Conservation (phyloP, 805 yeast species). For the Candida mattraensis region DNA sequence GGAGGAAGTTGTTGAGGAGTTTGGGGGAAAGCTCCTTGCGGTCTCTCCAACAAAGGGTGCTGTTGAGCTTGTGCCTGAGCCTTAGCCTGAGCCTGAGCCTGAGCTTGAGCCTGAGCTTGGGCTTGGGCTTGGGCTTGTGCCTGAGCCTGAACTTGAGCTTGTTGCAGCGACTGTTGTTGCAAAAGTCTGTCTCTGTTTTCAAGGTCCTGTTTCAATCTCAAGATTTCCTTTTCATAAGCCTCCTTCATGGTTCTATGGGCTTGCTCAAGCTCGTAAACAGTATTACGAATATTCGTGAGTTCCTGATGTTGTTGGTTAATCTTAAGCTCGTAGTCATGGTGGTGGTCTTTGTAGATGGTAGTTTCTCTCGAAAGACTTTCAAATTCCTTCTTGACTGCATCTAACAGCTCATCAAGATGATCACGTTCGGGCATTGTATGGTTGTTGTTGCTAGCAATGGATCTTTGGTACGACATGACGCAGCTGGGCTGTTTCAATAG, state of each 20-base stretch:
- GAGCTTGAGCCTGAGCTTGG: slow-evolving; percentile 36
- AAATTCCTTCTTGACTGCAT: slow-evolving; percentile 90
- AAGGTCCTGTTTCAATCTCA: slow-evolving; percentile 79
- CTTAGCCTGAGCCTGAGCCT: slow-evolving; percentile 28
- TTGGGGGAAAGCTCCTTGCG: slow-evolving; percentile 22
- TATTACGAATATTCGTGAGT: slow-evolving; percentile 89
- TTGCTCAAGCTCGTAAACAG: slow-evolving; percentile 90
- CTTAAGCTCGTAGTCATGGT: slow-evolving; percentile 88
- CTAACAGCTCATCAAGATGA: slow-evolving; percentile 68
- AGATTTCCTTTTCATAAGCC: slow-evolving; percentile 90
- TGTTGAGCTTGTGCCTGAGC: slow-evolving; percentile 24
- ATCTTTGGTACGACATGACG: slow-evolving; percentile 32
- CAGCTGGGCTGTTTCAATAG: slow-evolving; percentile 7
- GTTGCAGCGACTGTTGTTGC: slow-evolving; percentile 41
- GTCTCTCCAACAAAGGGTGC: slow-evolving; percentile 22
- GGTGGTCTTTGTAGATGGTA: slow-evolving; percentile 78
- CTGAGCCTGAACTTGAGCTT: slow-evolving; percentile 30
- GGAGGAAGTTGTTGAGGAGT: slow-evolving; percentile 38
- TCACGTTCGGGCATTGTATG: slow-evolving; percentile 30
- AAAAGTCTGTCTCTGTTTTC: slow-evolving; percentile 72
- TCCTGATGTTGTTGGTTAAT: slow-evolving; percentile 90
- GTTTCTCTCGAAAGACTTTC: slow-evolving; percentile 85
- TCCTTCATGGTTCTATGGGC: slow-evolving; percentile 95
- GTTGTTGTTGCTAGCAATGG: slow-evolving; percentile 20
- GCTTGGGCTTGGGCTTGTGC: slow-evolving; percentile 34